phyloP scores from a whole-genome alignment of 2,329 filamentous ascomycete genomes.

The Aspergillus pseudoviridinutans region DNA sequence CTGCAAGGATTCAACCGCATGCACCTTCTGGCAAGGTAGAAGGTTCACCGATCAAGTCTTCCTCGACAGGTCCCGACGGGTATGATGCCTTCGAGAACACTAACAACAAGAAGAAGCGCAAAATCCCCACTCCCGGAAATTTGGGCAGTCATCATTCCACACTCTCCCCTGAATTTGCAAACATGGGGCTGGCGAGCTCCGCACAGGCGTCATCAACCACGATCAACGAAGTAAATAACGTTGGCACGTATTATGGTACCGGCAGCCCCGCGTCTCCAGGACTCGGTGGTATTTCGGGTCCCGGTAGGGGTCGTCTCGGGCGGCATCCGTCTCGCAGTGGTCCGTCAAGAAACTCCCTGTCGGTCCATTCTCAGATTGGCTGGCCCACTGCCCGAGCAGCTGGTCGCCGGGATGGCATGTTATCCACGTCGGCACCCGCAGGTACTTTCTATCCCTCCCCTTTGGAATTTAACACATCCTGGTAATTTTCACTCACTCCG shows the following conservation, averaged over 20 bases:
- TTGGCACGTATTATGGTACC: conserved; percentile 55
- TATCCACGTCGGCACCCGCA: conserved; percentile 39
- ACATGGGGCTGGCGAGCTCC: conserved; percentile 55
- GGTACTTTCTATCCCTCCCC: conserved; percentile 22
- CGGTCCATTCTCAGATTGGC: conserved; percentile 55
- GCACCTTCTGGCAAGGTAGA: conserved; percentile 25
- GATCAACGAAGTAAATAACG: conserved; percentile 42
- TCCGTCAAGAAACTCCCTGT: conserved; percentile 60
- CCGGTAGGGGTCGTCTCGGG: conserved; percentile 80
- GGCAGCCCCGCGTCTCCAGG: conserved; percentile 51
- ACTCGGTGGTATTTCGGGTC: conserved; percentile 72
- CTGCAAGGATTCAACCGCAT: conserved; percentile 24
- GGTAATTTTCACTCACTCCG: conserved; percentile 10
- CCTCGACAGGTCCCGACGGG: conserved; percentile 73
- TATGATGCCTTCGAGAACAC: conserved; percentile 98
- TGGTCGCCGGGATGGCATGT: conserved; percentile 44
- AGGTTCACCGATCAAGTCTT: conserved; percentile 46
- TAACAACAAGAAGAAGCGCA: conserved; percentile 98
- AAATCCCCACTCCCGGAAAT: conserved; percentile 86
- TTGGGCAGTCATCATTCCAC: conserved; percentile 56
- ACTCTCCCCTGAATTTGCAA: conserved; percentile 61
- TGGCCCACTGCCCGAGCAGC: conserved; percentile 52
- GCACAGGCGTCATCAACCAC: conserved; percentile 43
- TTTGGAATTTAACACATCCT: conserved; percentile 20
- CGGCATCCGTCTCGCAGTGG: conserved; percentile 48